These are phyloP conservation scores for Isatis lusitanica DNA, from an alignment of 441 rosid species.

Conservation along the genomic window DNA sequence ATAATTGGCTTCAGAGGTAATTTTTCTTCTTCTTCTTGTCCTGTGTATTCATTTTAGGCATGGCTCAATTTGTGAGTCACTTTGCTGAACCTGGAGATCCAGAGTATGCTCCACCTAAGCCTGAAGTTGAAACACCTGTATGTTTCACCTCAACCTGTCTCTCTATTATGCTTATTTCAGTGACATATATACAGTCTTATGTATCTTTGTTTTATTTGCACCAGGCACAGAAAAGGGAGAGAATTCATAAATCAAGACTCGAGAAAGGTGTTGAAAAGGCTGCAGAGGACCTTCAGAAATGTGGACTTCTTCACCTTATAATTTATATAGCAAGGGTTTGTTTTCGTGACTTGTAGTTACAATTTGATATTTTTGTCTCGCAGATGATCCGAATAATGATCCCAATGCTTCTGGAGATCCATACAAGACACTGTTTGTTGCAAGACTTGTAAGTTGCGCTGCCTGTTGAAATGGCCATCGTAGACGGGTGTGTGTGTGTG, in stretches of 20 bases:
- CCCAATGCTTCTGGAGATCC: slow-evolving; percentile 87
- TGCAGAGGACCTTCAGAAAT: slow-evolving; percentile 73
- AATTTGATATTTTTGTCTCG: slow-evolving; percentile 3
- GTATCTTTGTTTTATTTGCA: slow-evolving; percentile 7
- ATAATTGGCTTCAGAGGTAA: not conserved
- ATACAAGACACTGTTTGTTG: slow-evolving; percentile 88
- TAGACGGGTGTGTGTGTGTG: not conserved
- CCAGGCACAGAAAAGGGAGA: slow-evolving; percentile 71
- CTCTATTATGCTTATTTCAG: not conserved
- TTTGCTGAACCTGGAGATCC: slow-evolving; percentile 92
- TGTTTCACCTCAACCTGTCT: slow-evolving; percentile 10
- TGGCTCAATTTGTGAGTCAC: slow-evolving; percentile 79
- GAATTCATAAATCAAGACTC: slow-evolving; percentile 69
- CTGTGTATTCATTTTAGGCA: slow-evolving; percentile 49
- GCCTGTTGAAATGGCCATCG: not conserved
- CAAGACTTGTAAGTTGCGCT: slow-evolving; percentile 67
- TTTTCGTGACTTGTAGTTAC: slow-evolving; percentile 16
- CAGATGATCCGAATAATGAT: slow-evolving; percentile 83
- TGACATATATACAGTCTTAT: not conserved
- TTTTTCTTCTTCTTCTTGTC: not conserved
- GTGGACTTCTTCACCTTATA: slow-evolving; percentile 39
- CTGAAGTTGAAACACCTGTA: slow-evolving; percentile 82
- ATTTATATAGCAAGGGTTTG: not conserved
- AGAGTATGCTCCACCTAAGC: slow-evolving; percentile 84
- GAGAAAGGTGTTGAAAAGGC: slow-evolving; percentile 89